Percentiles rank a stretch among this genome's conserved stretches.
These are phyloP conservation scores for Fusarium duplospermum DNA, from an alignment of 2,329 filamentous ascomycete species.

Conservation along the genomic window DNA sequence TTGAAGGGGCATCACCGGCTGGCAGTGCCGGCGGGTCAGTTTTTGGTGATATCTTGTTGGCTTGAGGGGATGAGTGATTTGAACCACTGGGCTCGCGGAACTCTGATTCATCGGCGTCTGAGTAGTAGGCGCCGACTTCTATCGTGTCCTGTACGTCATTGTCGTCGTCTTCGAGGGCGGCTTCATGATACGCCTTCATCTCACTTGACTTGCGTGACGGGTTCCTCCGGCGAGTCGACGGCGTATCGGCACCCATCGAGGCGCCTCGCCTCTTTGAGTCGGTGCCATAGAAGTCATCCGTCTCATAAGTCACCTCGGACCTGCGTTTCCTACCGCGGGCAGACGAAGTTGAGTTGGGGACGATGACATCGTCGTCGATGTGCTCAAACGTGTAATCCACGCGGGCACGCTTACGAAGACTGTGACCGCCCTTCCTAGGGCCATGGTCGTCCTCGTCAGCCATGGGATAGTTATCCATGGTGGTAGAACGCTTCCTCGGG, in stretches of 20 bases:
- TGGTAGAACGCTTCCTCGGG: conserved; percentile 58
- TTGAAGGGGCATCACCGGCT: not conserved
- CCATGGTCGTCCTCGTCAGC: conserved; percentile 61
- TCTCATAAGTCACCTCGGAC: conserved; percentile 49
- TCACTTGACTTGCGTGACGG: conserved; percentile 54
- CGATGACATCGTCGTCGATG: conserved; percentile 59
- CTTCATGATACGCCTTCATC: conserved; percentile 46
- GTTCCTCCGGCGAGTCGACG: conserved; percentile 54
- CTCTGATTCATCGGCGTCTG: conserved; percentile 49
- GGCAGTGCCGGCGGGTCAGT: conserved; percentile 23
- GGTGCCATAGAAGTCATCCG: conserved; percentile 47
- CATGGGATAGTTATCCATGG: conserved; percentile 54
- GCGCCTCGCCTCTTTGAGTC: conserved; percentile 52
- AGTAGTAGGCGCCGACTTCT: conserved; percentile 61
- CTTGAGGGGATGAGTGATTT: conserved; percentile 46
- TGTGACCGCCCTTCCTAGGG: conserved; percentile 69
- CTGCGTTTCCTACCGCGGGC: conserved; percentile 53
- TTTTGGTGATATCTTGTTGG: conserved; percentile 35
- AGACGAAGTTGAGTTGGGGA: conserved; percentile 50
- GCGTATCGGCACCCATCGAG: conserved; percentile 51
- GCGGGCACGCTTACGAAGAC: conserved; percentile 66
- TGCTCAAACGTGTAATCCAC: conserved; percentile 69
- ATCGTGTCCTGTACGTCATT: conserved; percentile 69
- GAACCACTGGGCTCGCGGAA: conserved; percentile 35
- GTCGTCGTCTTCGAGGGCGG: conserved; percentile 51